Evolutionary conservation across 805 yeast species (phyloP).

Genomic region (Saccharomycopsis malanga): DNA sequence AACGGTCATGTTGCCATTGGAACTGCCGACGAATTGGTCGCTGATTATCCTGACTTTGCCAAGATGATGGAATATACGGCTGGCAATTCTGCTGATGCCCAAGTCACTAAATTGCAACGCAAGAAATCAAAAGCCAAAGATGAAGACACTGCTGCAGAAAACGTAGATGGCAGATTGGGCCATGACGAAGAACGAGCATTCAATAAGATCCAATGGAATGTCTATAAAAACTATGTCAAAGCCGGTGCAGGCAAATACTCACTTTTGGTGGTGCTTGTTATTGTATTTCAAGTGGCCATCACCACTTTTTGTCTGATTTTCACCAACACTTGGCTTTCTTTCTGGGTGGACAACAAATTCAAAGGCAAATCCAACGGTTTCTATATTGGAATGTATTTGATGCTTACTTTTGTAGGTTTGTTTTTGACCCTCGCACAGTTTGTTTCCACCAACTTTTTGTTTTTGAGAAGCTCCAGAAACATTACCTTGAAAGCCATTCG

Average conservation of each 20-base stretch:
- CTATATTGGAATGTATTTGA: conserved; percentile 60
- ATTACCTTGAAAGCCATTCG: conserved; percentile 57
- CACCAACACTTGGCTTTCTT: conserved; percentile 74
- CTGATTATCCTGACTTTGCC: conserved; percentile 35
- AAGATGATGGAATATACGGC: conserved; percentile 35
- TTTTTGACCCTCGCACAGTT: conserved; percentile 34
- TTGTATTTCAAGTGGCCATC: conserved; percentile 23
- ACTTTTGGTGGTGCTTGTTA: conserved; percentile 26
- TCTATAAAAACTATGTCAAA: conserved; percentile 43
- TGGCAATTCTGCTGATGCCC: conserved; percentile 23
- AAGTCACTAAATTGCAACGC: conserved; percentile 7
- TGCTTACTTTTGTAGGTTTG: conserved; percentile 44
- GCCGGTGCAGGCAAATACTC: conserved; percentile 31
- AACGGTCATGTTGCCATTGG: conserved; percentile 50
- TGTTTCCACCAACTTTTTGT: conserved; percentile 40
- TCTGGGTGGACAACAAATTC: conserved; percentile 57
- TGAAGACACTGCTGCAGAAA: not conserved
- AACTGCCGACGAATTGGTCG: conserved; percentile 39
- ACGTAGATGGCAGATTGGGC: conserved; percentile 26
- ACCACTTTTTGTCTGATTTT: conserved; percentile 44
- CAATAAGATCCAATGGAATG: conserved; percentile 41
- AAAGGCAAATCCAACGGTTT: conserved; percentile 32
- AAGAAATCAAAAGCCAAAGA: not conserved
- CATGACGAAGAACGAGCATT: conserved; percentile 52
- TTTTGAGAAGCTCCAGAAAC: conserved; percentile 46